phyloP scores from a whole-genome alignment of 139 green algal genomes.

The Yamagishiella unicocca region DNA sequence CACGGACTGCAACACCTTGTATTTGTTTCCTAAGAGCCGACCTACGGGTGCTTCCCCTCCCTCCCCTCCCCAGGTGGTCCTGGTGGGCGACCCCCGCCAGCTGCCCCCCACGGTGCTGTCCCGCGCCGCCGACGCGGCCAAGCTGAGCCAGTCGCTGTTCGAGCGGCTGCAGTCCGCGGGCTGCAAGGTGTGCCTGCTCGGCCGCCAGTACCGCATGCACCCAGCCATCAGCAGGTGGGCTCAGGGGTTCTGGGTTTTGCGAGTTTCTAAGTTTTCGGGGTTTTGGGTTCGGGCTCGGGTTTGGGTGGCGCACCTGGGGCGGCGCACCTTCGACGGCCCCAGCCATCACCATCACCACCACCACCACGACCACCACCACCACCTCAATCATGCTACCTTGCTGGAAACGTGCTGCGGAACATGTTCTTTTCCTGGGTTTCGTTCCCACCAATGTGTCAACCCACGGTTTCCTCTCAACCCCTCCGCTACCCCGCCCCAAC shows the following conservation, averaged over 20 bases:
- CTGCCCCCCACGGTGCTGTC: constrained; percentile 86
- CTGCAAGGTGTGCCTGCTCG: constrained; percentile 68
- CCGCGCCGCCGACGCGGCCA: constrained; percentile 52
- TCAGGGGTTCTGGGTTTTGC: background rate
- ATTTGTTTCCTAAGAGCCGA: too few species aligned
- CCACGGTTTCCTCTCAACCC: background rate
- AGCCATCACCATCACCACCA: background rate
- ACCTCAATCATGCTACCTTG: too few species aligned
- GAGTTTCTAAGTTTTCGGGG: too few species aligned
- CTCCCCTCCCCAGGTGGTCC: constrained; percentile 57
- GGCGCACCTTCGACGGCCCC: too few species aligned
- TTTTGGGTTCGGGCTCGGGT: too few species aligned
- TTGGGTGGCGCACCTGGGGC: too few species aligned
- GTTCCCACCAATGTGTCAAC: too few species aligned
- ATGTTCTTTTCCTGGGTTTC: too few species aligned
- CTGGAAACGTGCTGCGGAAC: too few species aligned
- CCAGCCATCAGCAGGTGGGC: constrained; percentile 53
- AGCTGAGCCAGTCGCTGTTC: constrained; percentile 78
- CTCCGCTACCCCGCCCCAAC: background rate
- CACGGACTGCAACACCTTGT: too few species aligned
- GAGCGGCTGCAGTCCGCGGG: constrained; percentile 74
- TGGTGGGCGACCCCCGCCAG: constrained; percentile 86
- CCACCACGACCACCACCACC: background rate
- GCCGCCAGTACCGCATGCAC: constrained; percentile 86
- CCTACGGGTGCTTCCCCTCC: background rate